Evolutionary conservation across 2,329 filamentous ascomycete genomes (phyloP), one percentile per base, ranked within the genome.

Genomic region (Penicillium rolfsii): DNA sequence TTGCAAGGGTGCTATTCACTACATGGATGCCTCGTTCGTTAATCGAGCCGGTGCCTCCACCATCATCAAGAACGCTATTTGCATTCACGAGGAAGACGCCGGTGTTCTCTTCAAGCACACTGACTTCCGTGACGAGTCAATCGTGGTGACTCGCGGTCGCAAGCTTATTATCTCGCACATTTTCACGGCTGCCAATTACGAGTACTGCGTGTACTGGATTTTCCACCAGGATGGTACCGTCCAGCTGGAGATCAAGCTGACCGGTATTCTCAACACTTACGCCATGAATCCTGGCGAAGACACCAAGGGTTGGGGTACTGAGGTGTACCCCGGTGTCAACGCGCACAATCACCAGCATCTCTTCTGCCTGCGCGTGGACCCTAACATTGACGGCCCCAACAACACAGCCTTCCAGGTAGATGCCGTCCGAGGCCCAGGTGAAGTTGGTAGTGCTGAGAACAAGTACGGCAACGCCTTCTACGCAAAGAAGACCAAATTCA

Each of bases 281-380:
- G 82, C 88, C 28, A 89, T 97, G 83, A 86, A 88, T 68, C 86
- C 88, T 0, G 90, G 87, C 50, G 93, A 97, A 77, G 91, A 95
- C 65, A 89, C 90, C 8, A 82, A 90, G 33, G 91, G 91, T 61
- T 97, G 91, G 91, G 93, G 93, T 59, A 96, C 93, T 0, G 89
- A 96, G 76, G 93, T 97, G 8, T 95, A 94, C 72, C 91, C 91
- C 0, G 89, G 91, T 43, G 92, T 97, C 72, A 96, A 97, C 71
- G 93, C 93, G 0, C 93, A 97, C 80, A 97, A 97, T 80, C 93
- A 97, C 77, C 93, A 97, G 77, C 93, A 97, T 76, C 84, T 97
- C 35, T 97, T 97, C 85, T 97, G 92, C 73, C 81, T 97, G 46
- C 91, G 93, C 45, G 82, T 97, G 46, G 91, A 97, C 74, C 86